Conservation (phyloP, 192 early-diverging fungal species). For the Podila epicladia region DNA sequence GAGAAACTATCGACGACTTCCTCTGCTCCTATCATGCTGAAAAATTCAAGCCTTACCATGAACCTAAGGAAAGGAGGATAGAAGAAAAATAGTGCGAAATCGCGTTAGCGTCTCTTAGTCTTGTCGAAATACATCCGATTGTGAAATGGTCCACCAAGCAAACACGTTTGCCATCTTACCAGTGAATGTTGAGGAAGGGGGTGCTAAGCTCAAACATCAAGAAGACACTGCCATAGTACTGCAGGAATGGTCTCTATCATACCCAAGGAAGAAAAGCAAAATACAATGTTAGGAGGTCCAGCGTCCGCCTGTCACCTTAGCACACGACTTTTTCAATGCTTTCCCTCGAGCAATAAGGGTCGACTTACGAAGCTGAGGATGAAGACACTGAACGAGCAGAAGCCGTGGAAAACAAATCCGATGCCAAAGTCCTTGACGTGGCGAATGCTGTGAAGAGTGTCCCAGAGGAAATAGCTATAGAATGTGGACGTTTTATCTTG, state of each 20-base stretch:
- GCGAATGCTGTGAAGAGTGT: conserved; percentile 72
- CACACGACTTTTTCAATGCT: too few relatives aligned
- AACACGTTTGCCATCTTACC: conserved; percentile 64
- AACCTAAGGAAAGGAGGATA: conserved; percentile 19
- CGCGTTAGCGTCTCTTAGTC: neutral
- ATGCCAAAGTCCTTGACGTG: conserved; percentile 75
- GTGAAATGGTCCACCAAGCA: neutral
- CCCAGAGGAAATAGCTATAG: conserved; percentile 92
- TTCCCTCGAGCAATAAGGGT: neutral
- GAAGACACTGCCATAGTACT: conserved; percentile 88
- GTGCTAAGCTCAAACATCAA: conserved; percentile 94
- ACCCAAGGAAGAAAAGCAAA: neutral
- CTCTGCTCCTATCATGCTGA: neutral
- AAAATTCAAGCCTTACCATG: conserved; percentile 33
- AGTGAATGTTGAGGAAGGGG: conserved; percentile 92
- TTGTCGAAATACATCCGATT: neutral
- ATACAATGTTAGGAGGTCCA: neutral
- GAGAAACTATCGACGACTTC: too few relatives aligned
- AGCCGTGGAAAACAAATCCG: conserved; percentile 86
- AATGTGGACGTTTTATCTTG: neutral
- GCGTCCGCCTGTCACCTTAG: neutral
- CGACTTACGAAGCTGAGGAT: conserved; percentile 76
- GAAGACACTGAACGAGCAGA: conserved; percentile 80
- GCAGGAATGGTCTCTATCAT: conserved; percentile 82
- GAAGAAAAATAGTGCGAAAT: neutral